These are phyloP conservation scores for Saccharomycopsis synnaedendra DNA, from an alignment of 805 yeast species.

Conservation along the genomic window DNA sequence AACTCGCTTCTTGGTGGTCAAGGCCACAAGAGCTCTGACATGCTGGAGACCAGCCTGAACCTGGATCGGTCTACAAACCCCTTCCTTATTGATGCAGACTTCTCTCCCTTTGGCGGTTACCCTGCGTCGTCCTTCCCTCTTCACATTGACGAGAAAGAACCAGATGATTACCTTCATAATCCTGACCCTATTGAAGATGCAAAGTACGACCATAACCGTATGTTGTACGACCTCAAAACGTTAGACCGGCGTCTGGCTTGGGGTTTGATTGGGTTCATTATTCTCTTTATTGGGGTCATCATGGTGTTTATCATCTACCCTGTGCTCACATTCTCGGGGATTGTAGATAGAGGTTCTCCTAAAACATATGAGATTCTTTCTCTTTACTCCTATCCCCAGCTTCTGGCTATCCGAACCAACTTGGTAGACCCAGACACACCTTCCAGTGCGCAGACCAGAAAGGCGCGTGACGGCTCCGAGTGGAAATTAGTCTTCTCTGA, in stretches of 20 bases:
- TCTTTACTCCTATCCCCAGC: conserved; percentile 36
- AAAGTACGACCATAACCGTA: conserved; percentile 61
- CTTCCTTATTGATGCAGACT: conserved; percentile 46
- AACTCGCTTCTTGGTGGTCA: conserved; percentile 16
- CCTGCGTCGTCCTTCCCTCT: conserved; percentile 90
- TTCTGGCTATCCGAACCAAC: conserved; percentile 39
- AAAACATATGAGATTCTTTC: conserved; percentile 31
- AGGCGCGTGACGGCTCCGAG: conserved; percentile 44
- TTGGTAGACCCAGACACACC: conserved; percentile 61
- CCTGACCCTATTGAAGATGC: conserved; percentile 95
- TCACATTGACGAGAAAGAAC: conserved; percentile 84
- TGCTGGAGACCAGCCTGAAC: conserved; percentile 16
- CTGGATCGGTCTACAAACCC: conserved; percentile 26
- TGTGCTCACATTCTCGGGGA: conserved; percentile 73
- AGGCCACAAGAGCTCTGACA: conserved; percentile 10
- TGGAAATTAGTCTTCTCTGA: conserved; percentile 84
- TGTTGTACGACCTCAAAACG: conserved; percentile 49
- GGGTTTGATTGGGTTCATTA: conserved; percentile 50
- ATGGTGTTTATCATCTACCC: conserved; percentile 74
- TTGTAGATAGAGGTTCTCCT: conserved; percentile 24
- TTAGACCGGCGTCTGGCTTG: conserved; percentile 53
- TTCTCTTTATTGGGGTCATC: conserved; percentile 47
- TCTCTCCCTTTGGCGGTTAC: conserved; percentile 92
- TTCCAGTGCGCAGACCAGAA: conserved; percentile 32
- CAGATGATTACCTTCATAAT: conserved; percentile 90